Evolutionary conservation across 1,284 basidiomycete genomes (phyloP).

Genomic region (Sutorius eximius): DNA sequence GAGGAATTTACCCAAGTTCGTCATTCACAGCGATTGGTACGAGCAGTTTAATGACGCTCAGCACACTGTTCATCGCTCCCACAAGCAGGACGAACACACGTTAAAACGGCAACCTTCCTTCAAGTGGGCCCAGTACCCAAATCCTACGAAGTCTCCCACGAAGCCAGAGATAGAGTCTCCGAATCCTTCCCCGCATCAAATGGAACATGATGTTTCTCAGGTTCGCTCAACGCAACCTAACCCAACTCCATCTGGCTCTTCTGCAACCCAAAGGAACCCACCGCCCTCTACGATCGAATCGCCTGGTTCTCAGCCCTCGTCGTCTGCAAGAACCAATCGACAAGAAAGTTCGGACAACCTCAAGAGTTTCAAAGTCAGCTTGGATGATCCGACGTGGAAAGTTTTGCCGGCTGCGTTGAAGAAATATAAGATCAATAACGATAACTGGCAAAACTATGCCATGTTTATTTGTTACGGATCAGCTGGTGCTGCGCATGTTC

Average conservation of each 20-base stretch:
- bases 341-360: slow-evolving; percentile 76
- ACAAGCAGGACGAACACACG: slow-evolving; percentile 51
- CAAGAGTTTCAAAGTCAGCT: slow-evolving; percentile 85
- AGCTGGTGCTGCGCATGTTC: slow-evolving; percentile 56
- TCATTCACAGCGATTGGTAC: slow-evolving; percentile 22
- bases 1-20: slow-evolving; percentile 58
- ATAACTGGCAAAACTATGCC: slow-evolving; percentile 98
- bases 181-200: slow-evolving; percentile 71
- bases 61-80: slow-evolving; percentile 10
- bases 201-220: slow-evolving; percentile 62
- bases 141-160: slow-evolving; percentile 73
- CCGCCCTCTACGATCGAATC: slow-evolving; percentile 34
- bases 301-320: slow-evolving; percentile 31
- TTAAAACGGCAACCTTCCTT: slow-evolving; percentile 73
- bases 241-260: slow-evolving; percentile 21
- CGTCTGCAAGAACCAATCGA: slow-evolving; percentile 43
- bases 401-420: slow-evolving; percentile 96
- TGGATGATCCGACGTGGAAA: slow-evolving; percentile 98
- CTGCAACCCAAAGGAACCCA: slow-evolving; percentile 30
- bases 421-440: slow-evolving; percentile 98
- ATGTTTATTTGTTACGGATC: slow-evolving; percentile 98
- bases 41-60: slow-evolving; percentile 3
- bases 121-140: slow-evolving; percentile 78
- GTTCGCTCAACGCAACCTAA: slow-evolving; percentile 35
- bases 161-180: slow-evolving; percentile 73